Conservation (phyloP, 495 filamentous ascomycete species). For the Aspergillus asperescens region DNA sequence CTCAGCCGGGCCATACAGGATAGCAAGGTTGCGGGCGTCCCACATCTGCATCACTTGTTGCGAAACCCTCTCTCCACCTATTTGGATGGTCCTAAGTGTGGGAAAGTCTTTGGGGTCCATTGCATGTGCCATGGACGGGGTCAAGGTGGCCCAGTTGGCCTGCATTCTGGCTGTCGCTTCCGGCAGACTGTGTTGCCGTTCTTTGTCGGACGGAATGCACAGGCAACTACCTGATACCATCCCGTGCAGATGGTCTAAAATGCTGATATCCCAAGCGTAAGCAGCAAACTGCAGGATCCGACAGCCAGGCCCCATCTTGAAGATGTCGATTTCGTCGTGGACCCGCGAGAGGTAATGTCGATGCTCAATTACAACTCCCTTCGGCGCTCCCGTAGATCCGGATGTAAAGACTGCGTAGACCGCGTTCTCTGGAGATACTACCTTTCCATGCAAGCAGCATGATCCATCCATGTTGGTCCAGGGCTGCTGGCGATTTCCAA, state of each 20-base stretch:
- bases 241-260: conserved; percentile 51
- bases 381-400: conserved; percentile 36
- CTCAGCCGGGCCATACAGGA: too few relatives aligned
- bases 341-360: too few relatives aligned
- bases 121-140: conserved; percentile 21
- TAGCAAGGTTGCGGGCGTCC: too few relatives aligned
- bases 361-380: conserved; percentile 41
- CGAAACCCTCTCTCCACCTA: conserved; percentile 26
- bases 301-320: neutral
- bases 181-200: conserved; percentile 22
- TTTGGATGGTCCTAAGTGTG: conserved; percentile 15
- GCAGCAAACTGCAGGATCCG: conserved; percentile 56
- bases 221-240: conserved; percentile 33
- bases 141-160: conserved; percentile 24
- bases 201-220: conserved; percentile 34
- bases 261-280: conserved; percentile 53
- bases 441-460: neutral
- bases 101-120: conserved; percentile 21
- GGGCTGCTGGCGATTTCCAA: neutral
- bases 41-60: too few relatives aligned
- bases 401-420: conserved; percentile 32
- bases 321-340: conserved; percentile 3
- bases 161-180: conserved; percentile 17
- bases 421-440: neutral
- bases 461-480: neutral